A percentile compares a stretch with the other conserved stretches of the same genome.
These are phyloP conservation scores for Neoscytalidium dimidiatum DNA, from an alignment of 2,329 filamentous ascomycete genomes.

Conservation along the genomic window DNA sequence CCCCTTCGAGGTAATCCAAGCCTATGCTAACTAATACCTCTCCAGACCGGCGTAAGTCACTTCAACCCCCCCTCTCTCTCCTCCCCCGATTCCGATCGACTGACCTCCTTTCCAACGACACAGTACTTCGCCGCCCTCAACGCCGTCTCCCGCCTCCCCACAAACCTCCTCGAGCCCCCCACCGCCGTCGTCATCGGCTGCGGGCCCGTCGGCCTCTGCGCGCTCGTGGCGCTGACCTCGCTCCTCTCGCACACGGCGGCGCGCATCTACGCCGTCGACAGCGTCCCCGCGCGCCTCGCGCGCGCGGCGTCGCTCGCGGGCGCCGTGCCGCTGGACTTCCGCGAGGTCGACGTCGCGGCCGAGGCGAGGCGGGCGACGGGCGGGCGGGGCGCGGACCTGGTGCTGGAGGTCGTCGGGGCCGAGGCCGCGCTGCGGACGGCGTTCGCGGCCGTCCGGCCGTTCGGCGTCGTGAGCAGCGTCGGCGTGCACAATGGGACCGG, in stretches of 20 bases:
- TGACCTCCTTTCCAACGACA: neutral
- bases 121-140: constrained; percentile 77
- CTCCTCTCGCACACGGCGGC: constrained; percentile 70
- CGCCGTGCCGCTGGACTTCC: constrained; percentile 82
- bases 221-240: constrained; percentile 69
- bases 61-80: neutral
- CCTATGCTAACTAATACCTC: neutral
- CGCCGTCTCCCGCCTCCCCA: constrained; percentile 66
- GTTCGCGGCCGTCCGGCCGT: constrained; percentile 51
- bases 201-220: constrained; percentile 78
- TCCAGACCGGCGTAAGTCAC: constrained; percentile 10
- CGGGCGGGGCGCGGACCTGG: constrained; percentile 80
- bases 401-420: constrained; percentile 61
- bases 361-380: constrained; percentile 73
- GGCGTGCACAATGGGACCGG: constrained; percentile 49
- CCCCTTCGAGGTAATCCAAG: too few relatives aligned
- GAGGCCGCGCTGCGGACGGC: constrained; percentile 49
- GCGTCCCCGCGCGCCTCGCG: constrained; percentile 71
- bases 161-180: constrained; percentile 61
- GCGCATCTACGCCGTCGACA: constrained; percentile 77
- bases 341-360: constrained; percentile 64
- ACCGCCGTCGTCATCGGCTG: constrained; percentile 82
- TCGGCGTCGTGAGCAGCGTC: constrained; percentile 51
- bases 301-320: constrained; percentile 68
- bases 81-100: neutral